phyloP scores from a whole-genome alignment of 257 asterid species.

The Lycium barbarum region DNA sequence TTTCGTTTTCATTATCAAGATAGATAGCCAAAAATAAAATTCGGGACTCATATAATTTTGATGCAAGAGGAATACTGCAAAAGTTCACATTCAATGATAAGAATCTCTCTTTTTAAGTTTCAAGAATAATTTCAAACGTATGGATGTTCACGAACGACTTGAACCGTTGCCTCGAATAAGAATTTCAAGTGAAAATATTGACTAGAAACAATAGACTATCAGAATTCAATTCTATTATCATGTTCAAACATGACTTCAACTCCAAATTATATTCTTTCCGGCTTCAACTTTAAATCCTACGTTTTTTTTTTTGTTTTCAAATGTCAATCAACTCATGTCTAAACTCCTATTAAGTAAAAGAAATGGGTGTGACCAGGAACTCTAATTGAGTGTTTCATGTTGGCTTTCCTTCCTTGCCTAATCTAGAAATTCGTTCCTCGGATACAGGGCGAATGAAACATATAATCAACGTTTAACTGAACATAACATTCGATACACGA shows the following conservation, averaged over 20 bases:
- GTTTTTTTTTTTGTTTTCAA: background rate
- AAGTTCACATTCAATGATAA: background rate
- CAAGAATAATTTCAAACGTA: background rate
- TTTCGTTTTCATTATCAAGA: slow-evolving; percentile 23
- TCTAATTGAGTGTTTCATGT: background rate
- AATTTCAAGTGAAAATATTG: background rate
- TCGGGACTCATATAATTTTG: background rate
- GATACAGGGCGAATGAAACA: background rate
- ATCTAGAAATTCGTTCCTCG: background rate
- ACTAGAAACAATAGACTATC: background rate
- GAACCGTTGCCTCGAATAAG: background rate
- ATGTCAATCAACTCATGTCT: background rate
- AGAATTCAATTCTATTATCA: background rate
- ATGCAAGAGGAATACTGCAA: background rate
- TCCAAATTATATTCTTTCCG: accelerated
- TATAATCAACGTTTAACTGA: background rate
- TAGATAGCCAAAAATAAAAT: background rate
- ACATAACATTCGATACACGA: background rate
- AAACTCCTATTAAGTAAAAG: background rate
- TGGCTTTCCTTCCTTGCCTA: background rate
- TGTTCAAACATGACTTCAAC: background rate
- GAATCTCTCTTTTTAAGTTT: background rate
- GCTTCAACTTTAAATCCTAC: background rate
- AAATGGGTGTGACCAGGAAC: background rate
- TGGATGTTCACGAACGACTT: background rate